Evolutionary conservation across 805 yeast genomes (phyloP).

Genomic region (Isabelozyma gotoi): DNA sequence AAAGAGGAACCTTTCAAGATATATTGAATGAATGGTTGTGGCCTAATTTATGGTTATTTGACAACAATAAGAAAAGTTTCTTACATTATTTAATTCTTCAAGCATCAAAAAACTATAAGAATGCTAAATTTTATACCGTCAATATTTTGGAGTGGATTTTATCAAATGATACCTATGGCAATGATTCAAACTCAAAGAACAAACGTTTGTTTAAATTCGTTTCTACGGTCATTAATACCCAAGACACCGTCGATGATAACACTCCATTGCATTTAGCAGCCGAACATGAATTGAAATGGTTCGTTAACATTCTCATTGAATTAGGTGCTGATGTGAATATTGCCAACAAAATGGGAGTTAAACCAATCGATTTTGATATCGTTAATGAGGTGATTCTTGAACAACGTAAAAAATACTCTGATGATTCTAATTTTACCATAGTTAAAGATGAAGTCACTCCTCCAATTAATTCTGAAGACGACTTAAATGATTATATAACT

Average conservation of each 20-base stretch:
- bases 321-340: slow-evolving; percentile 55
- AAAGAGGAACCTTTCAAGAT: slow-evolving; percentile 69
- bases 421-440: neutral
- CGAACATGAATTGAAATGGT: slow-evolving; percentile 39
- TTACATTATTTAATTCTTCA: slow-evolving; percentile 78
- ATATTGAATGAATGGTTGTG: slow-evolving; percentile 65
- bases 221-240: slow-evolving; percentile 27
- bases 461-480: slow-evolving; percentile 11
- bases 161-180: slow-evolving; percentile 12
- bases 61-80: slow-evolving; percentile 73
- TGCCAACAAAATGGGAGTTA: slow-evolving; percentile 81
- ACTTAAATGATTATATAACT: slow-evolving; percentile 24
- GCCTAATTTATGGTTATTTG: slow-evolving; percentile 49
- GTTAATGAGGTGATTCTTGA: slow-evolving; percentile 37
- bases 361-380: slow-evolving; percentile 85
- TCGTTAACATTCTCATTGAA: slow-evolving; percentile 31
- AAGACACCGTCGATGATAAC: slow-evolving; percentile 36
- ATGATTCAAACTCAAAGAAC: slow-evolving; percentile 15
- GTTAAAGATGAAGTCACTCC: neutral
- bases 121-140: slow-evolving; percentile 32
- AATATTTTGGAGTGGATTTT: slow-evolving; percentile 35
- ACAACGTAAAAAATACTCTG: neutral
- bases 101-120: slow-evolving; percentile 28
- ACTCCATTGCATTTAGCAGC: slow-evolving; percentile 42
- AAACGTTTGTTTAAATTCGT: slow-evolving; percentile 10